Evolutionary conservation across 2,329 filamentous ascomycete species (phyloP).

Genomic region (Metarhizium brunneum): DNA sequence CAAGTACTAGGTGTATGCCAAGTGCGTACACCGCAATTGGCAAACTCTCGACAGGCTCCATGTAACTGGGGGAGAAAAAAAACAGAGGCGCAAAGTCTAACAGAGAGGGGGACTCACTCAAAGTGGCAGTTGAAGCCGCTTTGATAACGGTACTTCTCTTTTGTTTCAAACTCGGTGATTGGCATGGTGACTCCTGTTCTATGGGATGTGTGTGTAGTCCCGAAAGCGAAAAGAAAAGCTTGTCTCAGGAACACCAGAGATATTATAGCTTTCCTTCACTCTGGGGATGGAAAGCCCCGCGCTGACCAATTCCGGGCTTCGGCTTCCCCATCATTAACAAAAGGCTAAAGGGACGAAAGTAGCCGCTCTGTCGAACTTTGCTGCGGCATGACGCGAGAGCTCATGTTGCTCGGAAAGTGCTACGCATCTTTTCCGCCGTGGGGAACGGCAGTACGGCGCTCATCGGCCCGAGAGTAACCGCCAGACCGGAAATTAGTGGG

Average conservation of each 20-base stretch:
- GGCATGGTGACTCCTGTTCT: slow-evolving; percentile 31
- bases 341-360: neutral
- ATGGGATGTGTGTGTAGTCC: neutral
- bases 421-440: slow-evolving; percentile 6
- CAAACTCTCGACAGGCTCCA: too few relatives aligned
- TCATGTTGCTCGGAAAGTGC: neutral
- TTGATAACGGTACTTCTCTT: slow-evolving; percentile 62
- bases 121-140: slow-evolving; percentile 71
- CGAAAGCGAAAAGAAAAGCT: neutral
- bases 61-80: neutral
- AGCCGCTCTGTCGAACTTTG: neutral
- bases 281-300: neutral
- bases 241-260: neutral
- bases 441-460: neutral
- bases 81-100: slow-evolving; percentile 4
- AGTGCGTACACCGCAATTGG: too few relatives aligned
- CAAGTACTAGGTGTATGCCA: too few relatives aligned
- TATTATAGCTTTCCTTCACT: neutral
- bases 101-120: slow-evolving; percentile 44
- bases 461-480: slow-evolving; percentile 7
- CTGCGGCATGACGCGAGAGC: neutral
- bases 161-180: slow-evolving; percentile 36
- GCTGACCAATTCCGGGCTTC: neutral
- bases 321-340: neutral
- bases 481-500: neutral